Percentiles rank a stretch among this genome's conserved stretches.
These are phyloP conservation scores for Aschersonia sp. DNA, from an alignment of 2,329 filamentous ascomycete genomes.

Conservation along the genomic window DNA sequence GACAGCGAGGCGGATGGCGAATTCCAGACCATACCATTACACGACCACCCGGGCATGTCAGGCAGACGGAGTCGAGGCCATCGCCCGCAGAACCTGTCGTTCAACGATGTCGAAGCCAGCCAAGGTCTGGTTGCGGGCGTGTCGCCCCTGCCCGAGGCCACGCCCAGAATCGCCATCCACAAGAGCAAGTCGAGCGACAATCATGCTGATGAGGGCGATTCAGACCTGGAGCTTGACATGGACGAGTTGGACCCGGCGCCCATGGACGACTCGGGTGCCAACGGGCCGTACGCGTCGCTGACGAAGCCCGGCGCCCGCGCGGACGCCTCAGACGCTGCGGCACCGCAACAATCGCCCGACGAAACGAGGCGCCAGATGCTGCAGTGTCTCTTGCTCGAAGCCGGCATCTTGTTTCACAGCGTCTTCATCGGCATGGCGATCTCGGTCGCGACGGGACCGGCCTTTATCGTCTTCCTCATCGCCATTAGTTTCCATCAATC, in stretches of 20 bases:
- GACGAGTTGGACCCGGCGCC: slow-evolving; percentile 40
- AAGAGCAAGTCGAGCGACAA: slow-evolving; percentile 14
- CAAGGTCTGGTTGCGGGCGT: slow-evolving; percentile 43
- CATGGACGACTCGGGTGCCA: slow-evolving; percentile 9
- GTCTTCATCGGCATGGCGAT: slow-evolving; percentile 81
- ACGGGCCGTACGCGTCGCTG: slow-evolving; percentile 16
- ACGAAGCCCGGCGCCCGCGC: slow-evolving; percentile 9
- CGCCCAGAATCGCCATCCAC: slow-evolving; percentile 19
- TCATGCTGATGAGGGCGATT: slow-evolving; percentile 27
- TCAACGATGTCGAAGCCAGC: slow-evolving; percentile 35
- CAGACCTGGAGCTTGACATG: slow-evolving; percentile 44
- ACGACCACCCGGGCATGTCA: slow-evolving; percentile 16
- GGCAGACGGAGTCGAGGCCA: slow-evolving; percentile 21
- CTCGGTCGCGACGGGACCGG: slow-evolving; percentile 64
- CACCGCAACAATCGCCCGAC: slow-evolving; percentile 25
- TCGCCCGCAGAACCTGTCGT: slow-evolving; percentile 32
- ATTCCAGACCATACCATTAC: slow-evolving; percentile 9
- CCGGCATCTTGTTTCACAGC: slow-evolving; percentile 72
- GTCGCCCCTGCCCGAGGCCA: slow-evolving; percentile 42
- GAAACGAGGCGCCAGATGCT: slow-evolving; percentile 53
- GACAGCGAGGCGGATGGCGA: slow-evolving; percentile 22
- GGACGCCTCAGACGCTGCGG: slow-evolving; percentile 7
- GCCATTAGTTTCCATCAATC: slow-evolving; percentile 78
- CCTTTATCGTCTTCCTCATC: slow-evolving; percentile 65
- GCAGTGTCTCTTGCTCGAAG: slow-evolving; percentile 68